These are phyloP conservation scores for Pholiota conissans DNA, from an alignment of 768 basidiomycete genomes.

Conservation along the genomic window DNA sequence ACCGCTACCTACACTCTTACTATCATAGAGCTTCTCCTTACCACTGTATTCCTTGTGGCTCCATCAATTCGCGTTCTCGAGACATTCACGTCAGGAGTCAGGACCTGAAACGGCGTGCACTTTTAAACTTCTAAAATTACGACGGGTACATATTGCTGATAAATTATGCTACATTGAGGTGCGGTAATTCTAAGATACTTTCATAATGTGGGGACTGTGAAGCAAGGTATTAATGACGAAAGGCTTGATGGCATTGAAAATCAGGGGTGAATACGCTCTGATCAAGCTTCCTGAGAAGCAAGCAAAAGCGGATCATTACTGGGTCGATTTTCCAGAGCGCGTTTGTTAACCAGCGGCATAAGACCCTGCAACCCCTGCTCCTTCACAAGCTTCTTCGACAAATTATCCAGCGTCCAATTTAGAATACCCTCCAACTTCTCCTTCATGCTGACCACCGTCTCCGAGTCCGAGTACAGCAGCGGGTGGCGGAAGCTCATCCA, in stretches of 20 bases:
- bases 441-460: conserved; percentile 53
- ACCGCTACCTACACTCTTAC: too few relatives aligned
- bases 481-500: conserved; percentile 80
- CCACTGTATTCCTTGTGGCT: too few relatives aligned
- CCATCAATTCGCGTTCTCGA: too few relatives aligned
- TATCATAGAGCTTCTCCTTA: too few relatives aligned
- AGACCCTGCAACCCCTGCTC: background rate
- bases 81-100: too few relatives aligned
- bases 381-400: conserved; percentile 29
- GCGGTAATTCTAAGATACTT: background rate
- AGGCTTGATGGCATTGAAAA: background rate
- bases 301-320: background rate
- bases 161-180: background rate
- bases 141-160: background rate
- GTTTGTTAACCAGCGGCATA: background rate
- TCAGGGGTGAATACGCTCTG: too few relatives aligned
- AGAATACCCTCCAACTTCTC: conserved; percentile 62
- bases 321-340: background rate
- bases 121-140: too few relatives aligned
- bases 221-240: background rate
- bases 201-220: background rate
- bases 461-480: conserved; percentile 59
- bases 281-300: background rate
- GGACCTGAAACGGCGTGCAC: too few relatives aligned
- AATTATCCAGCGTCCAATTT: conserved; percentile 55